Evolutionary conservation across 208 protist genomes (phyloP).

Genomic region (Leishmania braziliensis): DNA sequence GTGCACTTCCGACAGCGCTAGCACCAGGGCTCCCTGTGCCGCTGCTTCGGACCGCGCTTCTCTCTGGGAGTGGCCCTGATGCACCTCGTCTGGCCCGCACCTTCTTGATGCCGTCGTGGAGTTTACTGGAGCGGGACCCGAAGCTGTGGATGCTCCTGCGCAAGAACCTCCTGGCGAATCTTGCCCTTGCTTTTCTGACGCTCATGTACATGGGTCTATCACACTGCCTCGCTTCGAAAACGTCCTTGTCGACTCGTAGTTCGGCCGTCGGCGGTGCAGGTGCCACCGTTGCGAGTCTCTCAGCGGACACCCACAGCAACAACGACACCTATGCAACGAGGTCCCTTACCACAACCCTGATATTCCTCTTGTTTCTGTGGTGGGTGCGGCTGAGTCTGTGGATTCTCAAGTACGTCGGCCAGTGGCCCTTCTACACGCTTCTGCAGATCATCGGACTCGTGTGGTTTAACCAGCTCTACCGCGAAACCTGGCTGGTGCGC

Average conservation of each 20-base stretch:
- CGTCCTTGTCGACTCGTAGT: not conserved
- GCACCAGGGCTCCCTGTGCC: not conserved
- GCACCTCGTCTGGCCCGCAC: not conserved
- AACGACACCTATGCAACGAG: not conserved
- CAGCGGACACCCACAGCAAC: not conserved
- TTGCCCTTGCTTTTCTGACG: constrained; percentile 23
- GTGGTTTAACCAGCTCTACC: constrained; percentile 48
- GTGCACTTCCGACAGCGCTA: not conserved
- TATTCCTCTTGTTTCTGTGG: constrained; percentile 7
- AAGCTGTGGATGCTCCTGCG: constrained; percentile 50
- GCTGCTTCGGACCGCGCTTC: not conserved
- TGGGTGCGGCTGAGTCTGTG: constrained; percentile 25
- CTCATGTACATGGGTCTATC: constrained; percentile 24
- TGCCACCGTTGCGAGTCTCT: not conserved
- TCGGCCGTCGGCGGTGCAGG: not conserved
- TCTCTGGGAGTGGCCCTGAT: not conserved
- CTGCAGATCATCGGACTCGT: constrained; percentile 45
- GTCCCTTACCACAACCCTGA: constrained; percentile 9
- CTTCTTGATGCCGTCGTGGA: constrained; percentile 39
- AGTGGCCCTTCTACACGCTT: constrained; percentile 45
- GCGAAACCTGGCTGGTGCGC: constrained; percentile 45
- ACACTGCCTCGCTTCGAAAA: constrained; percentile 4
- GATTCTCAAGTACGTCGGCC: constrained; percentile 35
- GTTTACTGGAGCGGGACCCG: constrained; percentile 34
- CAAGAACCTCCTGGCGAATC: constrained; percentile 38